A percentile compares a stretch with the other conserved stretches of the same genome.
Evolutionary conservation across 108 stramenopile genomes (phyloP).

Genomic region (Pelagomonas calceolata): DNA sequence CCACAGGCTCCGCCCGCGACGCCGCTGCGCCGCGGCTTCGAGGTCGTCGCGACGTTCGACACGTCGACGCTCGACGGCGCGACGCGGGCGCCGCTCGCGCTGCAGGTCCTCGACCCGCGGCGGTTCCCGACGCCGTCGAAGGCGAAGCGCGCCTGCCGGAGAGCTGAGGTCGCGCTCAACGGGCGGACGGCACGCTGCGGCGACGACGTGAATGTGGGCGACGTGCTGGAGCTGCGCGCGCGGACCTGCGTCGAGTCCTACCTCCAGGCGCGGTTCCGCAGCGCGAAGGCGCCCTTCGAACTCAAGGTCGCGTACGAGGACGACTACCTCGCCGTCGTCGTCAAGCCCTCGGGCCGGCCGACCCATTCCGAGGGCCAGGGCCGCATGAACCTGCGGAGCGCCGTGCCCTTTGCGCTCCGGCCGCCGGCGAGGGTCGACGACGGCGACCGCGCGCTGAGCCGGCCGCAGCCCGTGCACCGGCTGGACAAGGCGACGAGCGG

Average conservation of each 20-base stretch:
- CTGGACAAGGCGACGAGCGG: too few relatives aligned
- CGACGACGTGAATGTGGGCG: neutral
- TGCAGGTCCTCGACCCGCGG: neutral
- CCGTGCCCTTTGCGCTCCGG: slow-evolving; percentile 31
- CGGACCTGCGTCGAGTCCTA: too few relatives aligned
- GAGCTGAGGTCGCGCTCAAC: neutral
- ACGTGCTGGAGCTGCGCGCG: too few relatives aligned
- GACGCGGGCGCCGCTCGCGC: neutral
- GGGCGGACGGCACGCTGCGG: neutral
- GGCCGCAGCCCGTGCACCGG: too few relatives aligned
- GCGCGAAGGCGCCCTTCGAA: slow-evolving; percentile 37
- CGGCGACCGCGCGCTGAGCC: neutral
- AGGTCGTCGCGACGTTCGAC: too few relatives aligned
- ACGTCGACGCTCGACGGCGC: too few relatives aligned
- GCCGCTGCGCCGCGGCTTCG: too few relatives aligned
- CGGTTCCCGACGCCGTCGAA: neutral
- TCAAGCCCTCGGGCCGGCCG: slow-evolving; percentile 43
- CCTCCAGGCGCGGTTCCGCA: too few relatives aligned
- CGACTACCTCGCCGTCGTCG: slow-evolving; percentile 55
- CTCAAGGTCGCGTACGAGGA: slow-evolving; percentile 69
- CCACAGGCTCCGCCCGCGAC: too few relatives aligned
- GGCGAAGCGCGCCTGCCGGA: neutral
- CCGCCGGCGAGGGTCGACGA: neutral
- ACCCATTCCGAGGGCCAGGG: neutral
- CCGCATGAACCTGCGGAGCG: neutral